These are phyloP conservation scores for Macrotyloma uniflorum DNA, from an alignment of 306 rosid genomes.

Conservation along the genomic window DNA sequence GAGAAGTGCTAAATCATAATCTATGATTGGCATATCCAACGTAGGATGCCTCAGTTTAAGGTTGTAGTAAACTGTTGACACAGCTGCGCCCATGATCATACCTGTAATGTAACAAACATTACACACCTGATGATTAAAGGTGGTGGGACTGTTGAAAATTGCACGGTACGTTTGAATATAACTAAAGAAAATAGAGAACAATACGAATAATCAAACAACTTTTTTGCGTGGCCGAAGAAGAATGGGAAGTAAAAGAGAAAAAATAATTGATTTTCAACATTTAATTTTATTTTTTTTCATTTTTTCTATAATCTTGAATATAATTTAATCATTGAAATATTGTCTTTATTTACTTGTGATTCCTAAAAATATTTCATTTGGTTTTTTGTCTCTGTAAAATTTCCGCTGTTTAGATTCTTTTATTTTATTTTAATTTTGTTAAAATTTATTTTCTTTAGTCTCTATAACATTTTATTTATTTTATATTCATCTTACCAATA, in stretches of 20 bases:
- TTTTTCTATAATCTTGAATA: no score
- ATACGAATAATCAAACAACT: neutral
- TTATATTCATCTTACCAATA: no score
- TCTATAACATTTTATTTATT: no score
- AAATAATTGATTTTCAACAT: no score
- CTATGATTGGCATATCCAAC: slow-evolving; percentile 71
- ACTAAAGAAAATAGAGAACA: neutral
- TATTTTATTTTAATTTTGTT: no score
- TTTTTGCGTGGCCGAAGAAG: no score
- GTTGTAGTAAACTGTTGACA: slow-evolving; percentile 82
- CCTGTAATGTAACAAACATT: slow-evolving; percentile 57
- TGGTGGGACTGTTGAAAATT: no score
- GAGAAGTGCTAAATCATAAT: slow-evolving; percentile 87
- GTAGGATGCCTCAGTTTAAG: slow-evolving; percentile 85
- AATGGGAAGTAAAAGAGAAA: neutral
- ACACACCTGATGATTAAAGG: neutral
- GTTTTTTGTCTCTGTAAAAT: neutral
- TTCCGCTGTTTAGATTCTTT: no score
- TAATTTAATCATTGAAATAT: no score
- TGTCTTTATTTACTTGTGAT: no score
- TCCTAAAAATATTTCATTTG: neutral
- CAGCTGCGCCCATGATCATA: slow-evolving; percentile 94
- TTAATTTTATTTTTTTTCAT: no score
- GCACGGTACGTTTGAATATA: neutral
- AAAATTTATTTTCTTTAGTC: no score